Evolutionary conservation across 176 grass and related monocot species (phyloP), one percentile per base, ranked within the genome.

Genomic region (Saccharum officinarum): DNA sequence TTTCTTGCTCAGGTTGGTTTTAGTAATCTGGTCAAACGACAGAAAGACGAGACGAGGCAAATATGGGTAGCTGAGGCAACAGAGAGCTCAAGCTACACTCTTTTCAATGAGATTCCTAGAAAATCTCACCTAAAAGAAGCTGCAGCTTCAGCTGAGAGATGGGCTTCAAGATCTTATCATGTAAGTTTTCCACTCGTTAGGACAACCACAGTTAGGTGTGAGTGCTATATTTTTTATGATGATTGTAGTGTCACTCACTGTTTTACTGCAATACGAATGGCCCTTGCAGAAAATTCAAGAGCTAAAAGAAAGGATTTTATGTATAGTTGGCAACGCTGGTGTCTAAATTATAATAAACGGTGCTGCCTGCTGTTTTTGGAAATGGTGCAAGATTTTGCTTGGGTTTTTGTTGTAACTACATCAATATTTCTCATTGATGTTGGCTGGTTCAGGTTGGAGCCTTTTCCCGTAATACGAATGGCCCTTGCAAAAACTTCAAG

Each of bases 31-130:
- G 57, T 95, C 17, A 95, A 95, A 86, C 80, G 86, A 81, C 83
- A 89, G 30, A 95, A 91, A 88, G 96, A 98, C 54, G 91, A 95
- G 86, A 86, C 65, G 13, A 95, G 88, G 85, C 82, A 79, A 83
- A 79, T 98, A 71, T 98, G 93, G 96, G 91, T 95, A 82, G 91
- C 89, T 33, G 93, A 98, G 66, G 91, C 93, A 79, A 98, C 83
- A 36, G 87, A 92, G 80, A 87, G 55, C 67, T 94, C 89, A 80
- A 95, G 70, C 28, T 92, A 79, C 78, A 76, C 71, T 90, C 62
- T 90, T 72, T 95, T 64, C 50, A 81, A 84, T 18, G 90, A 91
- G 67, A 85, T 98, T 66, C 66, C 87, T 82, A 91, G 80, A 90
- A 78, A 82, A 69, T 98, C 80, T 38, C 96, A 94, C 90, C 91